Base-by-base conservation (phyloP, 2,329 filamentous ascomycete genomes). In the Proliferodiscus dingleyae region DNA sequence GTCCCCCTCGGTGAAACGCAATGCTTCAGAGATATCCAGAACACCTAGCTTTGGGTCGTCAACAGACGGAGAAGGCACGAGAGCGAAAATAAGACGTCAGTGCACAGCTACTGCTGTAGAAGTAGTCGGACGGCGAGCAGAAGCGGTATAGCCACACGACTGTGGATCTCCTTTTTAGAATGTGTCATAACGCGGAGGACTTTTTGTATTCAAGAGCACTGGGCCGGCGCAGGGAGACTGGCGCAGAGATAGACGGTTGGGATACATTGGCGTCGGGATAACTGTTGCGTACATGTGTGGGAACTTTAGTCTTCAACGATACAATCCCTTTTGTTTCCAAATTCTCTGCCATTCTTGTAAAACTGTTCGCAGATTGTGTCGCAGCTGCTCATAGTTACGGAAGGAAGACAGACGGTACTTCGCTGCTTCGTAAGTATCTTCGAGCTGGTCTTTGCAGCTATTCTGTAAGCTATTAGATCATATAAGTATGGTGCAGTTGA, bases 11-110 rank as follows among this genome's bases (percentile, higher is more conserved):
- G 57, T 77, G 15, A 81, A 81, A 60, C 68, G 77, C 28, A 65
- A 69, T 19, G 70, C 73, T 34, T 72, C 73, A 9, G 74, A 79
- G 51, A 75, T 79, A 37, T 72, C 75, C 6, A 67, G 71, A 33
- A 68, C 71, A 3, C 65, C 68, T 10, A 73, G 68, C 52, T 71
- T 74, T 45, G 67, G 69, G n/a, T 61, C 59, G 1, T 63, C 70
- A 2, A 60, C 63, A 0, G 64, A 64, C 16, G 49, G 48, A 36
- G 61, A 60, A 26, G 51, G 29, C 9, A 40, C 50, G 11, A 52
- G 61, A 45, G 47, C 54, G 16, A 63, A 62, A 41, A 45, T 61
- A 9, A 50, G 55, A 46, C 49, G 56, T n/a, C 49, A 50, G 24
- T 58, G 53, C 41, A 54, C 50, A 32, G 46, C 43, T 19, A 22